Conservation (phyloP, 345 rosid genomes). For the Populus nigra region DNA sequence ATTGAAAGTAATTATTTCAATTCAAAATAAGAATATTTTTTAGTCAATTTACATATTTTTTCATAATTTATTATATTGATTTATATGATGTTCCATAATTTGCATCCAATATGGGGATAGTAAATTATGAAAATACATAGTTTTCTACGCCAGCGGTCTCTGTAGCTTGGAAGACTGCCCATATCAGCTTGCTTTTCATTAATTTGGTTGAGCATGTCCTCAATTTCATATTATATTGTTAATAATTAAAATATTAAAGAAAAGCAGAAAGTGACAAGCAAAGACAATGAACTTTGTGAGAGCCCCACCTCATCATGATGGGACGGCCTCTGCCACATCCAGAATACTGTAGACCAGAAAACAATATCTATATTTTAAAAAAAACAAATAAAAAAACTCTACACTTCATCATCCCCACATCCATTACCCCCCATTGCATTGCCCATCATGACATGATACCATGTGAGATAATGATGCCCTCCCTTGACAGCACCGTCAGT, state of each 20-base stretch:
- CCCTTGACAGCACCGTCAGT: conserved; percentile 13
- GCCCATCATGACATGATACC: neutral
- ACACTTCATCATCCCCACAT: neutral
- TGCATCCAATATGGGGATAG: too few relatives aligned
- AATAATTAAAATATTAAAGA: neutral
- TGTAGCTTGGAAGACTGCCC: neutral
- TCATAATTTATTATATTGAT: too few relatives aligned
- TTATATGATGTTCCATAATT: too few relatives aligned
- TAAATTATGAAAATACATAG: neutral
- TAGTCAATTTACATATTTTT: too few relatives aligned
- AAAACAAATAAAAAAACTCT: neutral
- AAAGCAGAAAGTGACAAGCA: neutral
- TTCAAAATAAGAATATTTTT: too few relatives aligned
- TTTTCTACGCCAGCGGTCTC: neutral
- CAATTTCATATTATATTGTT: neutral
- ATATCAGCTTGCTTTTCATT: neutral
- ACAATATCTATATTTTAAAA: too few relatives aligned
- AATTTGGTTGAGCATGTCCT: neutral
- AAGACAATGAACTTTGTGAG: conserved; percentile 7
- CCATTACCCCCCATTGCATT: neutral
- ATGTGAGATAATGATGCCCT: neutral
- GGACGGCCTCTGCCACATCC: conserved; percentile 1
- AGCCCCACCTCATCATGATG: conserved; percentile 12
- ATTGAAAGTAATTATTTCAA: too few relatives aligned
- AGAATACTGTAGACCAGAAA: neutral